A percentile compares a stretch with the other conserved stretches of the same genome.
phyloP scores from a whole-genome alignment of 371 early-diverging fungal species.

The Rhizomucor pusillus region DNA sequence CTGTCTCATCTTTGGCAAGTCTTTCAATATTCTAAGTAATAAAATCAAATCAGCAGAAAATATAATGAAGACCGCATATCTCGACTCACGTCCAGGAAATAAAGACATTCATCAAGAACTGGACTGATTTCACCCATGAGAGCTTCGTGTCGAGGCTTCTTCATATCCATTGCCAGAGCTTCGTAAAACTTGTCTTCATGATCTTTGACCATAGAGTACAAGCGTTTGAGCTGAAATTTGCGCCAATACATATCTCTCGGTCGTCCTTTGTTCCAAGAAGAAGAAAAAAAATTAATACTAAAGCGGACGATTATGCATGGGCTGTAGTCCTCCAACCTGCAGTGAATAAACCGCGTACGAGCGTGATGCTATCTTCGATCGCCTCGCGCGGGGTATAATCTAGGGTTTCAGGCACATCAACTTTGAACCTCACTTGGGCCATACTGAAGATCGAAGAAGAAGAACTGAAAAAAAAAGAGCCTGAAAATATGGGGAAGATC shows the following conservation, averaged over 20 bases:
- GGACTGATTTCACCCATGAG: slow-evolving; percentile 64
- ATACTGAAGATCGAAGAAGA: slow-evolving; percentile 6
- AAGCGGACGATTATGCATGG: no score
- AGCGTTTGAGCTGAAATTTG: slow-evolving; percentile 64
- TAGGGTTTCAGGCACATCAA: slow-evolving; percentile 9
- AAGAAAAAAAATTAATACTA: no score
- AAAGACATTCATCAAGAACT: slow-evolving; percentile 52
- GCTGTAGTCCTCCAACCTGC: no score
- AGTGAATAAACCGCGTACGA: slow-evolving; percentile 14
- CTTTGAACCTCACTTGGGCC: slow-evolving; percentile 8
- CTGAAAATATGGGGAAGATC: no score
- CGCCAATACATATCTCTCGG: no score
- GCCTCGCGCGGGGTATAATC: slow-evolving; percentile 14
- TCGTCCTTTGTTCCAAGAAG: no score
- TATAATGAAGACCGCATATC: no score
- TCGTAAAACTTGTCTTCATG: slow-evolving; percentile 59
- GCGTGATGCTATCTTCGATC: slow-evolving; percentile 16
- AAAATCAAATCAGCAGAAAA: no score
- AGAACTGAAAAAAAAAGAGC: background rate
- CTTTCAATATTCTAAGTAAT: slow-evolving; percentile 55
- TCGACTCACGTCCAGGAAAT: slow-evolving; percentile 36
- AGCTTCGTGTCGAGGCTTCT: slow-evolving; percentile 54
- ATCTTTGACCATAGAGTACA: slow-evolving; percentile 64
- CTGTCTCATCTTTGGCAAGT: slow-evolving; percentile 53
- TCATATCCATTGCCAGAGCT: slow-evolving; percentile 67